Base-by-base conservation (phyloP, 768 basidiomycete genomes). In the Heimioporus sp. region DNA sequence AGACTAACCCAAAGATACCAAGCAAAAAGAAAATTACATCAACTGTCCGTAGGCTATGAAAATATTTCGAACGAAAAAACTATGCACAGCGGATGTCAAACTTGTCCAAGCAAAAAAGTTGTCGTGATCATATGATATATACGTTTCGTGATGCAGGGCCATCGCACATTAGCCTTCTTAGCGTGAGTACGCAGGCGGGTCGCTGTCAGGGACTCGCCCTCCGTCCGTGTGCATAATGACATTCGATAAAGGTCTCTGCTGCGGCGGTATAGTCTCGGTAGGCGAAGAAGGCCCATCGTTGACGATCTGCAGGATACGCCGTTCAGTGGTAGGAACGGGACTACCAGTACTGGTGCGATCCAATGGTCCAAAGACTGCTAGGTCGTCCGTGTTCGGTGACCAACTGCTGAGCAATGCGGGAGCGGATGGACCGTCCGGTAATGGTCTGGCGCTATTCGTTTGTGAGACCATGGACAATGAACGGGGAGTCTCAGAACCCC, bases 161-260 rank as follows among this genome's bases (percentile, higher is more conserved):
- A 24, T 5, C 24, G 24, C 24, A 5, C 24, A 24, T 24, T 24
- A 24, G 24, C 24, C 24, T 24, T 24, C 24, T 24, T 24, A 24
- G 24, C 24, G 24, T 24, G 24, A 24, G 44, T 67, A 67, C 11
- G 66, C 52, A 32, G 66, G 66, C 3, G 66, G 66, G 8, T 53
- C 46, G 13, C 20, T 36, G 32, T 49, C 52, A 9, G 36, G 36
- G 37, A 56, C 32, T 8, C 48, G 61, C 10, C 68, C 66, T n/a
- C 55, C 66, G 21, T 68, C 64, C 8, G 50, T 66, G 43, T 69
- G 68, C 6, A 70, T 10, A 11, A 67, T 53, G 15, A 68, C 58
- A 28, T 38, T 35, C 19, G 54, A 40, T 30, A 53, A 31, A 12
- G 52, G 28, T 11, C 40, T 21, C 36, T 35, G 48, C 21, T n/a